Evolutionary conservation across 2,329 filamentous ascomycete species (phyloP).

Genomic region (Fusarium kyushuense): DNA sequence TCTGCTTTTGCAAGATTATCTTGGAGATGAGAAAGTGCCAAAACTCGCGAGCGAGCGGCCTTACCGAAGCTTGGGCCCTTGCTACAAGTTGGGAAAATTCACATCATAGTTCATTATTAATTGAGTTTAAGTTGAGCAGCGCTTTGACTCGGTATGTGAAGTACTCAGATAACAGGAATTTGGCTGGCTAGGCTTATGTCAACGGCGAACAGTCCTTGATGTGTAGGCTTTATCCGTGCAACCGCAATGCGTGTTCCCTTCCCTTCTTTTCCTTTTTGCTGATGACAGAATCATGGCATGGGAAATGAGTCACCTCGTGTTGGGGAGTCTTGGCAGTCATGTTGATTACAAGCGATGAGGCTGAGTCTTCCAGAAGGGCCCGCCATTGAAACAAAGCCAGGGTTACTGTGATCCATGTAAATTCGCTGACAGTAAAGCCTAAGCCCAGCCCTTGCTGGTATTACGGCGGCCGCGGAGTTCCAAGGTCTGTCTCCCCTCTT

Average conservation of each 20-base stretch:
- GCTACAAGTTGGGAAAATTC: neutral
- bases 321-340: slow-evolving; percentile 20
- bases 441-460: neutral
- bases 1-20: neutral
- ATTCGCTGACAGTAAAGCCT: neutral
- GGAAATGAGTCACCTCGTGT: slow-evolving; percentile 34
- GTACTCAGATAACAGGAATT: slow-evolving; percentile 17
- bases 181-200: slow-evolving; percentile 10
- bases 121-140: neutral
- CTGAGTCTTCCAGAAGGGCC: slow-evolving; percentile 30
- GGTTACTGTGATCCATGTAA: neutral
- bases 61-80: slow-evolving; percentile 23
- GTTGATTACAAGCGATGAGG: slow-evolving; percentile 20
- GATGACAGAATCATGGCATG: slow-evolving; percentile 28
- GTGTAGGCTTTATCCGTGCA: slow-evolving; percentile 14
- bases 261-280: slow-evolving; percentile 1
- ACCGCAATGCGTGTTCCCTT: neutral
- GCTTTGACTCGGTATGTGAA: neutral
- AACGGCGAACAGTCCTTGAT: slow-evolving; percentile 21
- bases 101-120: slow-evolving; percentile 15
- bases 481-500: neutral
- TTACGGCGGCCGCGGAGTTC: slow-evolving; percentile 16
- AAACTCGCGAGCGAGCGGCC: slow-evolving; percentile 10
- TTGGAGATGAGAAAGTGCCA: neutral
- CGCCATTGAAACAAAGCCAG: slow-evolving; percentile 2